A percentile compares a stretch with the other conserved stretches of the same genome.
phyloP scores from a whole-genome alignment of 2,329 filamentous ascomycete species.

The Epichloe sibirici region DNA sequence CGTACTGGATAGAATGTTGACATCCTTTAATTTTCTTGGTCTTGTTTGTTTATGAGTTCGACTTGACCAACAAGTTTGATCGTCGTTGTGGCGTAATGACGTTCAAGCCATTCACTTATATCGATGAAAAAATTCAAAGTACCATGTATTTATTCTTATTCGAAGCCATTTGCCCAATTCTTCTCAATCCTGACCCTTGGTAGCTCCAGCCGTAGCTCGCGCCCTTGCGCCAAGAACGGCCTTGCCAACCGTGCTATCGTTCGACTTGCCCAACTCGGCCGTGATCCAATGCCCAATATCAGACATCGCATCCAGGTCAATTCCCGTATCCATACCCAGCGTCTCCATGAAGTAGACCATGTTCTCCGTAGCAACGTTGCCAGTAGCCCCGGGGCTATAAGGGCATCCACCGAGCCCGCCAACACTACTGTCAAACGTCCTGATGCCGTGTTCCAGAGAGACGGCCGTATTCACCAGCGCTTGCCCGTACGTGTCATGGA shows the following conservation, averaged over 20 bases:
- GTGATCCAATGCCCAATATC: constrained; percentile 65
- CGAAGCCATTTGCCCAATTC: neutral
- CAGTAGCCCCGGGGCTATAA: constrained; percentile 74
- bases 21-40: too few species aligned
- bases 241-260: constrained; percentile 56
- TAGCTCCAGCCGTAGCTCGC: constrained; percentile 15
- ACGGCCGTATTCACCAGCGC: constrained; percentile 74
- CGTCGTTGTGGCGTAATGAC: too few species aligned
- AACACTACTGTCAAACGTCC: constrained; percentile 70
- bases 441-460: constrained; percentile 62
- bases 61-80: too few species aligned
- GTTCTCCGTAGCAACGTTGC: constrained; percentile 78
- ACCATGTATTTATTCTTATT: too few species aligned
- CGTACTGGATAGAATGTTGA: too few species aligned
- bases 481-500: constrained; percentile 82
- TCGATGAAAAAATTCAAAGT: too few species aligned
- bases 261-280: constrained; percentile 45
- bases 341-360: constrained; percentile 68
- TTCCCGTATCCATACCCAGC: constrained; percentile 61
- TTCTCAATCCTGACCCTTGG: constrained; percentile 10
- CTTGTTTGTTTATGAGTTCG: too few species aligned
- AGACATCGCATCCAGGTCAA: constrained; percentile 53
- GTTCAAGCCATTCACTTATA: too few species aligned
- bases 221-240: constrained; percentile 43
- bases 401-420: constrained; percentile 75